phyloP scores from a whole-genome alignment of 257 asterid species.

The Mentha longifolia region DNA sequence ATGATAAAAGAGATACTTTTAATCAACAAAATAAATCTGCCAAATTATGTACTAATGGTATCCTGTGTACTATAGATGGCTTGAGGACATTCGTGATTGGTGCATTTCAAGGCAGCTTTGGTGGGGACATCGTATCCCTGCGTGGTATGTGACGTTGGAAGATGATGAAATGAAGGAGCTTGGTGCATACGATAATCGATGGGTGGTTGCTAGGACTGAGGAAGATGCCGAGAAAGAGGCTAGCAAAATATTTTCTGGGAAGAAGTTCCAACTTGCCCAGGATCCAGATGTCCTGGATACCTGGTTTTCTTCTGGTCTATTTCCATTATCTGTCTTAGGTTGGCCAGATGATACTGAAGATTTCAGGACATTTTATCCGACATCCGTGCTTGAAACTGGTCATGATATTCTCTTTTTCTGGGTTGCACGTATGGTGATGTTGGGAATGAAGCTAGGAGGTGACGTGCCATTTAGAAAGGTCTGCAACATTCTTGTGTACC shows the following conservation, averaged over 20 bases:
- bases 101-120: constrained; percentile 98
- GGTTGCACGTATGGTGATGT: constrained; percentile 99
- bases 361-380: constrained; percentile 78
- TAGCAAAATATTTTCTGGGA: constrained; percentile 55
- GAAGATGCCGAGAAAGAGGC: constrained; percentile 76
- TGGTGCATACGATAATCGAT: constrained; percentile 64
- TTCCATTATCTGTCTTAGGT: constrained; percentile 87
- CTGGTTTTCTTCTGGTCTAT: constrained; percentile 96
- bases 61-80: constrained; percentile 74
- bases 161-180: constrained; percentile 72
- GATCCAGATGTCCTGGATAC: constrained; percentile 97
- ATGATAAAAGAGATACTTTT: constrained; percentile 1
- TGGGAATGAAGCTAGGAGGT: constrained; percentile 96
- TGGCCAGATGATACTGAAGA: constrained; percentile 95
- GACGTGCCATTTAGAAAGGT: constrained; percentile 93
- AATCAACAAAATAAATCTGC: constrained; percentile 4
- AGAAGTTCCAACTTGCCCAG: constrained; percentile 66
- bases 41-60: constrained; percentile 13
- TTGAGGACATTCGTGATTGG: constrained; percentile 96
- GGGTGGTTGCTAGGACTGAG: constrained; percentile 87
- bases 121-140: constrained; percentile 99
- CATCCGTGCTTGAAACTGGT: constrained; percentile 94
- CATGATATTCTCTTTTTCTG: constrained; percentile 93
- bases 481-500: constrained; percentile 21
- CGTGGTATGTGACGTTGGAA: constrained; percentile 83